phyloP scores from a whole-genome alignment of 768 basidiomycete genomes.

The Tephrocybe sp. region DNA sequence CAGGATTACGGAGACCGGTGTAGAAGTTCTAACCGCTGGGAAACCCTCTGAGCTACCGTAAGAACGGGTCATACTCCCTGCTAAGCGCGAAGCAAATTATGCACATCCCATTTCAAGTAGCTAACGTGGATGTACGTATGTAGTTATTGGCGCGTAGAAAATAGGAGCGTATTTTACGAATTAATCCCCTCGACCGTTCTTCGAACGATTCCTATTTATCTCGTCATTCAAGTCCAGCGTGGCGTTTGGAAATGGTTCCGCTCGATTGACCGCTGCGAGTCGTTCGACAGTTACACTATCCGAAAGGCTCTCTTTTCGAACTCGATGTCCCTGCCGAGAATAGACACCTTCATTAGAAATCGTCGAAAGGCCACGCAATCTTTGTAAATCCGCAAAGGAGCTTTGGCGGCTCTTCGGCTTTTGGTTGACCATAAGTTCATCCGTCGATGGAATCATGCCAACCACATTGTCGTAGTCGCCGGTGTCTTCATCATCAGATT shows the following conservation, averaged over 20 bases:
- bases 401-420: conserved; percentile 63
- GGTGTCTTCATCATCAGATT: conserved; percentile 82
- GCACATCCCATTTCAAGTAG: too few relatives aligned
- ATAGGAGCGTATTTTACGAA: conserved; percentile 5
- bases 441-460: conserved; percentile 55
- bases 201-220: conserved; percentile 37
- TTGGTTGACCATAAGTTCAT: conserved; percentile 37
- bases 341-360: conserved; percentile 39
- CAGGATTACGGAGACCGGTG: conserved; percentile 90
- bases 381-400: conserved; percentile 83
- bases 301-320: conserved; percentile 62
- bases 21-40: conserved; percentile 77
- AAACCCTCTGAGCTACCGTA: conserved; percentile 10
- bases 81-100: too few relatives aligned
- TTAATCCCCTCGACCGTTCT: conserved; percentile 18
- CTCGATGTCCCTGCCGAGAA: conserved; percentile 45
- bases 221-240: conserved; percentile 72
- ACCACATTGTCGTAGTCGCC: conserved; percentile 93
- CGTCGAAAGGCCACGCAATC: conserved; percentile 43
- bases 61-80: too few relatives aligned
- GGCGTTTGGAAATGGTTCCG: conserved; percentile 59
- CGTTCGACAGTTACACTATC: conserved; percentile 63
- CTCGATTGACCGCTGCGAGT: conserved; percentile 57
- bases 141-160: neutral
- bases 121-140: neutral